A percentile compares a stretch with the other conserved stretches of the same genome.
Evolutionary conservation across 2,329 filamentous ascomycete genomes (phyloP).

Genomic region (Lachnellula occidentalis): DNA sequence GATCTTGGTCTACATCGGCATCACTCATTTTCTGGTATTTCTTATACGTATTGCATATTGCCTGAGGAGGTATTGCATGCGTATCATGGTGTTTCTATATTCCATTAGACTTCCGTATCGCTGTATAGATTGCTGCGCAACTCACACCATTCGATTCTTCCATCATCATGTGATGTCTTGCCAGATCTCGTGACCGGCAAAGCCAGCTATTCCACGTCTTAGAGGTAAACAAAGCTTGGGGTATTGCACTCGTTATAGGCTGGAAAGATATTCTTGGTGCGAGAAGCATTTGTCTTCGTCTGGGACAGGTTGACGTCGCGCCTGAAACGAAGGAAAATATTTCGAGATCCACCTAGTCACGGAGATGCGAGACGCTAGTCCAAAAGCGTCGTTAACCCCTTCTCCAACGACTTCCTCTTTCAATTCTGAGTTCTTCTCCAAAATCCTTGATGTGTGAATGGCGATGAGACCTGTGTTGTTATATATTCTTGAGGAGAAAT

Average conservation of each 20-base stretch:
- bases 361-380: neutral
- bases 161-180: conserved; percentile 12
- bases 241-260: neutral
- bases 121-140: neutral
- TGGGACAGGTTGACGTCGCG: neutral
- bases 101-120: neutral
- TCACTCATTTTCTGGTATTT: conserved; percentile 29
- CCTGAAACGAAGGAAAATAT: too few relatives aligned
- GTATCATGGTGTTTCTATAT: conserved; percentile 26
- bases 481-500: too few relatives aligned
- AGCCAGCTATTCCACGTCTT: neutral
- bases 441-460: neutral
- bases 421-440: neutral
- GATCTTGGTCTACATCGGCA: conserved; percentile 20
- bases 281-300: neutral
- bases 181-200: conserved; percentile 1
- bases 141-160: conserved; percentile 6
- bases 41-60: conserved; percentile 30
- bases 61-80: conserved; percentile 30
- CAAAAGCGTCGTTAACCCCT: neutral
- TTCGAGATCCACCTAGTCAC: neutral
- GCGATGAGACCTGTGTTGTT: too few relatives aligned
- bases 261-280: neutral
- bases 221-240: too few relatives aligned
- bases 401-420: neutral